Evolutionary conservation across 164 flowering plant species (phyloP).

Genomic region (Nymphaea thermarum): DNA sequence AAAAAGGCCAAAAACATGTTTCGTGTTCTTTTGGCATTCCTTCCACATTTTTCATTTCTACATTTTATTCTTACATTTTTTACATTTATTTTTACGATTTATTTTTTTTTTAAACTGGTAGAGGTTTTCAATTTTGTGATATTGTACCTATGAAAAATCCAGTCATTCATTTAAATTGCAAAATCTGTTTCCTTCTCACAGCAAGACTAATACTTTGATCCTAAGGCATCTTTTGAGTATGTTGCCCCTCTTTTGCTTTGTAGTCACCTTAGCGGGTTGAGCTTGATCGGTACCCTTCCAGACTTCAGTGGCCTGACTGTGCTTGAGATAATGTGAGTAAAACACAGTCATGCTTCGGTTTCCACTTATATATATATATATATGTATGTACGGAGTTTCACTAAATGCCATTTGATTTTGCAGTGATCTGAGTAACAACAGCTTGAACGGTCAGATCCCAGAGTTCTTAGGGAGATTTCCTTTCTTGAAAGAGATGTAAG

Average conservation of each 20-base stretch:
- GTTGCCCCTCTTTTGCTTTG: background rate
- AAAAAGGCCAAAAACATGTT: no score
- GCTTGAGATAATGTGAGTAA: constrained; percentile 28
- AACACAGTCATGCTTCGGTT: background rate
- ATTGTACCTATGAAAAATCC: no score
- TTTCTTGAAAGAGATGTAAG: constrained; percentile 20
- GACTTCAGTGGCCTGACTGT: constrained; percentile 37
- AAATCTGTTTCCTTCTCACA: no score
- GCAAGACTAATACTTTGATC: no score
- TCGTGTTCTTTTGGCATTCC: no score
- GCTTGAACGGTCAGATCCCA: background rate
- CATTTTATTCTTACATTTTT: no score
- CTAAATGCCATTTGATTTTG: background rate
- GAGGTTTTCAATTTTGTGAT: no score
- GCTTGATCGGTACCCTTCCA: constrained; percentile 25
- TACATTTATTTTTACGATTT: no score
- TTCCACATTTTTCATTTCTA: no score
- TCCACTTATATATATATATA: background rate
- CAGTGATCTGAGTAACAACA: background rate
- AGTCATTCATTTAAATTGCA: no score
- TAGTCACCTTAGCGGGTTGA: constrained; percentile 22
- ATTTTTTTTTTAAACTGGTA: no score
- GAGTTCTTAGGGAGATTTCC: constrained; percentile 18
- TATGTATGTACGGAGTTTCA: background rate
- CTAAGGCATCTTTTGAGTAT: no score